Evolutionary conservation across 2,329 filamentous ascomycete species (phyloP).

Genomic region (Mollisia scopiformis): DNA sequence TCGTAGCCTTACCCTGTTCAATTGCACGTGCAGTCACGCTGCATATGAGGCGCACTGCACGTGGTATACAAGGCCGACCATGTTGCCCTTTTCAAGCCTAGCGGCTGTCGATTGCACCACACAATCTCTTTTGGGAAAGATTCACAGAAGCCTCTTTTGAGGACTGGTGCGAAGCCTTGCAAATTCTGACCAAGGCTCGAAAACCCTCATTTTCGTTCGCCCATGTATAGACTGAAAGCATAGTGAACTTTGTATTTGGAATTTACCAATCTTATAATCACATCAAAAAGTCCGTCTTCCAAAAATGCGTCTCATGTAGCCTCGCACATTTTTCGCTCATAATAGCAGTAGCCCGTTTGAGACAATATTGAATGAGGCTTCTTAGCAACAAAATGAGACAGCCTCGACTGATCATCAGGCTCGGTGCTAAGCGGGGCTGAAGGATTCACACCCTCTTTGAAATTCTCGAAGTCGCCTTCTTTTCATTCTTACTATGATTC

Average conservation of each 20-base stretch:
- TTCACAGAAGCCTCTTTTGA: no score
- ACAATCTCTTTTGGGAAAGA: neutral
- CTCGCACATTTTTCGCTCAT: neutral
- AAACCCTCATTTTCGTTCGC: no score
- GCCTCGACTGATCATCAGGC: neutral
- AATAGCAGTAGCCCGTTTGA: neutral
- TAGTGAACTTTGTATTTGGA: no score
- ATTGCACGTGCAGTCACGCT: neutral
- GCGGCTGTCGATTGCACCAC: neutral
- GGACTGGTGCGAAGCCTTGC: no score
- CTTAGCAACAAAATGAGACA: neutral
- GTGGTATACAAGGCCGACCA: neutral
- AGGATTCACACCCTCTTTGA: neutral
- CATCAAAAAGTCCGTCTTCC: no score
- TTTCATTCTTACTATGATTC: neutral
- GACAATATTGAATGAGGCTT: neutral
- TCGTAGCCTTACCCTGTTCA: neutral
- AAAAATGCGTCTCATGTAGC: neutral
- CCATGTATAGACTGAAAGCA: no score
- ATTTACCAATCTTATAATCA: no score
- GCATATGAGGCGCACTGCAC: neutral
- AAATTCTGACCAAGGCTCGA: neutral
- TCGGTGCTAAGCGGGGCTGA: neutral
- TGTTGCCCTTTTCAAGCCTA: neutral
- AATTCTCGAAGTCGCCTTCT: neutral